Base-by-base conservation (phyloP, 495 filamentous ascomycete genomes). In the Talaromyces wortmannii region DNA sequence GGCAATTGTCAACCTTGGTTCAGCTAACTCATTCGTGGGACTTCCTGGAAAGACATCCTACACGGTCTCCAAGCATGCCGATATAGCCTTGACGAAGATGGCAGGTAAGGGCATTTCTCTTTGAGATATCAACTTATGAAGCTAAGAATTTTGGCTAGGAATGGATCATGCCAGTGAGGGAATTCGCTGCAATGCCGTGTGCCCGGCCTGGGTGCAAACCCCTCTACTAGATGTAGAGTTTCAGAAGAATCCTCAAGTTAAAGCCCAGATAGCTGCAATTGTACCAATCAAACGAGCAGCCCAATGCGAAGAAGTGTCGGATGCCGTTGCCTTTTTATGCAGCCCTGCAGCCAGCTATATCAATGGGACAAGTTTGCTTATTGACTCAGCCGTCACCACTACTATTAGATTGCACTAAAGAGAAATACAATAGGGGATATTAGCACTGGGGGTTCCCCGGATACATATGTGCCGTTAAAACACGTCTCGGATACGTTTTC, bases 111-210 rank as follows among this genome's bases (percentile, higher is more conserved):
- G 15, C 44, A 15, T 46, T 46, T 53, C 31, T 10, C 45, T 46
- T 31, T 17, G 43, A 15, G 12, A 29, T n/a, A 42, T 33, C 31
- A 6, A 23, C 46, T 29, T 17, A 23, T 46, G 7, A 8, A 6
- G 44, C 13, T 23, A 16, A 46, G 16, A 13, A 17, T 7, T 23
- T 4, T 8, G 16, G 16, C 44, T 16, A 76, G 67, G 73, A 15
- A 3, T 67, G 6, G 68, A 76, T 46, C 57, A 67, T 29, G 67
- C 61, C 0, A 16, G 46, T 2, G 18, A 64, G 23, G 61, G 61
- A 0, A 72, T 80, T 29, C 62, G 77, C 1, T 70, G 77, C 4
- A 80, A 80, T 57, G 63, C 66, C 4, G 53, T 80, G 4, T 73
- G 66, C 46, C 74, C 77, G 0, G 61, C 66, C 3, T 78, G 70